Evolutionary conservation across 768 basidiomycete species (phyloP), one percentile per base, ranked within the genome.

Genomic region (Dendrothele bispora): DNA sequence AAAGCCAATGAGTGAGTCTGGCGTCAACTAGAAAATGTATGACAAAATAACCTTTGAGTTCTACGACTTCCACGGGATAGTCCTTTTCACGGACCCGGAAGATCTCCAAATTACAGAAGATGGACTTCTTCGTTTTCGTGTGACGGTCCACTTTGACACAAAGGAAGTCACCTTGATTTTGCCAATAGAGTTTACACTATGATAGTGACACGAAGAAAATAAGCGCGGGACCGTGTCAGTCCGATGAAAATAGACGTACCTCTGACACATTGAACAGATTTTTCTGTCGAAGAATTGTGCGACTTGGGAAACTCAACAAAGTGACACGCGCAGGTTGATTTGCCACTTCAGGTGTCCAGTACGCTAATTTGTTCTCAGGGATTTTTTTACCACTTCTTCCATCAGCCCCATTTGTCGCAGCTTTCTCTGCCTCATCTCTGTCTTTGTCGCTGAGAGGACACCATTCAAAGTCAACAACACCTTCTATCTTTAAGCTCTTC

Each of bases 71-170:
- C 28, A 99, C 95, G 1, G 97, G 97, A 66, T 82, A 93, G 66
- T 98, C 91, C 67, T 98, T 98, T 72, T 99, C 97, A 46, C 95
- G 84, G 46, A 98, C 84, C 44, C 95, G 84, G 79, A 98, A 98
- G 48, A 99, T 88, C 72, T 99, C 97, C 51, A 99, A 77, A 67
- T 98, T 99, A 69, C 95, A 95, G 74, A 93, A 98, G 25, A 90
- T 92, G 4, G 94, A 94, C 72, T 98, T 98, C 71, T 95, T 97
- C 4, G 95, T 95, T 73, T 98, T 98, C 21, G 94, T 95, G 65
- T 97, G 94, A 41, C 95, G 88, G 71, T 98, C 97, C 46, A 99
- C 97, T 71, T 97, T 98, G 67, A 98, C 95, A 61, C 97, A 98
- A 14, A 99, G 82, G 73, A 91, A 98, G 67, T 98, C 94, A 28